Percentiles rank a stretch among this genome's conserved stretches.
Evolutionary conservation across 139 green algal species (phyloP).

Genomic region (Tetradesmus obliquus): DNA sequence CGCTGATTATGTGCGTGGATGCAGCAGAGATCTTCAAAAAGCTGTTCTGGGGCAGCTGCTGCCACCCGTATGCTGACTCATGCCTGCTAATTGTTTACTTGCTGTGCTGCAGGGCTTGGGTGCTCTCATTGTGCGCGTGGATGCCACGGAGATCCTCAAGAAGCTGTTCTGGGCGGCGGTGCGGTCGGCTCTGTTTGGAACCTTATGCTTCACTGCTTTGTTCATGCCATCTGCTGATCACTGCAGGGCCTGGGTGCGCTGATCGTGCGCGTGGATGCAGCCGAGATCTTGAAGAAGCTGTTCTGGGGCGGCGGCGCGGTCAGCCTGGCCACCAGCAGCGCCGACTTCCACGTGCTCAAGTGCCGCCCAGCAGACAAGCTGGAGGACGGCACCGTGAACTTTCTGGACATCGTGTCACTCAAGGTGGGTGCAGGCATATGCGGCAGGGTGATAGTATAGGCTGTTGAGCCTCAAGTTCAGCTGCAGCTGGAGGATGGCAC

Average conservation of each 20-base stretch:
- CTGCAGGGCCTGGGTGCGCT: constrained; percentile 69
- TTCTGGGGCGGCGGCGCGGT: constrained; percentile 85
- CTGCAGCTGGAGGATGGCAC: too few relatives aligned
- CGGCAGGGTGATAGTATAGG: background rate
- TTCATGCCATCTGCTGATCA: too few relatives aligned
- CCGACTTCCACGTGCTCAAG: constrained; percentile 83
- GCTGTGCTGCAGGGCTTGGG: constrained; percentile 55
- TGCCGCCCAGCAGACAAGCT: constrained; percentile 69
- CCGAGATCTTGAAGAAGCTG: constrained; percentile 38
- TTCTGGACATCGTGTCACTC: constrained; percentile 80
- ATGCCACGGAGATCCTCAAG: constrained; percentile 41
- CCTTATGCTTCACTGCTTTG: too few relatives aligned
- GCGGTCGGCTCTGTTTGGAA: background rate
- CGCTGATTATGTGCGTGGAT: constrained; percentile 66
- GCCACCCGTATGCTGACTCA: background rate
- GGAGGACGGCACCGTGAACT: constrained; percentile 82
- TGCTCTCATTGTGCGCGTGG: constrained; percentile 69
- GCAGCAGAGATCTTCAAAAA: constrained; percentile 60
- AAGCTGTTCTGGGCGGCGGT: constrained; percentile 78
- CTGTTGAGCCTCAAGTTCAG: too few relatives aligned
- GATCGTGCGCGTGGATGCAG: constrained; percentile 63
- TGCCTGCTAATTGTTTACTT: background rate
- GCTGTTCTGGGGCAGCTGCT: constrained; percentile 69
- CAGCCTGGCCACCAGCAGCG: constrained; percentile 67
- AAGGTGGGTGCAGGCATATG: constrained; percentile 27